phyloP scores from a whole-genome alignment of 192 early-diverging fungal species.

The Jimgerdemannia flammicorona region DNA sequence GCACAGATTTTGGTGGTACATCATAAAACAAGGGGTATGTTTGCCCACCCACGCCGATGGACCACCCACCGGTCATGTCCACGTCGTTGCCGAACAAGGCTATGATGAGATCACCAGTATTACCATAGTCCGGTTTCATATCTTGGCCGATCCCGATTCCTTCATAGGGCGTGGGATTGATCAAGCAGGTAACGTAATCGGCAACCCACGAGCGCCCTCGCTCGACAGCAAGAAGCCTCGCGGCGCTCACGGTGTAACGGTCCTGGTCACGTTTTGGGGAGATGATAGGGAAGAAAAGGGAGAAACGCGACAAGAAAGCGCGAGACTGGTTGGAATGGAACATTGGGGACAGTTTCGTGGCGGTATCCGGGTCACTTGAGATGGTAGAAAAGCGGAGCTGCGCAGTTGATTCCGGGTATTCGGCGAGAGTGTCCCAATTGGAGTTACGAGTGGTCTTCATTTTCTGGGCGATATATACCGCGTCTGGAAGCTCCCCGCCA shows the following conservation, averaged over 20 bases:
- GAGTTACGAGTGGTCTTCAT: constrained; percentile 6
- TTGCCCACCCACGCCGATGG: background rate
- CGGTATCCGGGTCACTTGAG: background rate
- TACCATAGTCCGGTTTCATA: background rate
- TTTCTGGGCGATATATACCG: constrained; percentile 15
- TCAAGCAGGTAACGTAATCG: background rate
- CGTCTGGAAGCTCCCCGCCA: constrained; percentile 12
- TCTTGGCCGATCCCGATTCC: background rate
- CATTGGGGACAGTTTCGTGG: background rate
- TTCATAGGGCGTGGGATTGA: background rate
- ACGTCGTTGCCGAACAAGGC: background rate
- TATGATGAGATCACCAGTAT: background rate
- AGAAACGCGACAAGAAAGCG: background rate
- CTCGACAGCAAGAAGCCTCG: background rate
- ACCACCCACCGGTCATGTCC: background rate
- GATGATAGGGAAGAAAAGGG: background rate
- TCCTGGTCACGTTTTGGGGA: background rate
- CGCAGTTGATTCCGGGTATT: background rate
- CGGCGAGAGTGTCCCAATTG: background rate
- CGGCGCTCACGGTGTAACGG: background rate
- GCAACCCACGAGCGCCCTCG: background rate
- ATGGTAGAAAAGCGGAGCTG: background rate
- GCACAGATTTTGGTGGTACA: background rate
- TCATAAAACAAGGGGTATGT: background rate
- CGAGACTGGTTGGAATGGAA: background rate